These are phyloP conservation scores for Dendrobium chrysotoxum DNA, from an alignment of 106 monocot genomes.

Conservation along the genomic window DNA sequence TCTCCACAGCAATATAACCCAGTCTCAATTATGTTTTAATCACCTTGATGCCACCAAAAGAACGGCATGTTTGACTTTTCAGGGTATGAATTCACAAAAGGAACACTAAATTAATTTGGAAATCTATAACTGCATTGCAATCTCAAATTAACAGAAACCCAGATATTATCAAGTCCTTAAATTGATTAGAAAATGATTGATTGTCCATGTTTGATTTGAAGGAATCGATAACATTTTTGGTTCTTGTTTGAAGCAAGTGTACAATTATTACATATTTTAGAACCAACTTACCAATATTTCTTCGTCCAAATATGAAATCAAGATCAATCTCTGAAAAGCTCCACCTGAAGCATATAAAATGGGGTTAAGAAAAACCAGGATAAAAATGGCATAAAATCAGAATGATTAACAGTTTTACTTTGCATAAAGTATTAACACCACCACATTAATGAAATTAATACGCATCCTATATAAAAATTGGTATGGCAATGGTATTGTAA, in stretches of 20 bases:
- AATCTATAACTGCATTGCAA: background rate
- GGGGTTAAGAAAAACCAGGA: background rate
- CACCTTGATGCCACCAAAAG: background rate
- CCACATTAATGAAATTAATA: background rate
- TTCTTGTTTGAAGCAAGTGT: background rate
- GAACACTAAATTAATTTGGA: too few species aligned
- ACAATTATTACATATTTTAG: background rate
- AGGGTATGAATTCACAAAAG: background rate
- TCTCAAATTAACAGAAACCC: background rate
- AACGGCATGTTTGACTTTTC: background rate
- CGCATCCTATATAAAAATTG: background rate
- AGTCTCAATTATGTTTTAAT: background rate
- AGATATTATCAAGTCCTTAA: background rate
- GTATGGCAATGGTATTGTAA: background rate
- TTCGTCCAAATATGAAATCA: constrained; percentile 98
- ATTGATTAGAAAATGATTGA: background rate
- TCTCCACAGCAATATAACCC: background rate
- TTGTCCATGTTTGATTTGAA: background rate
- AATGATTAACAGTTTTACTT: background rate
- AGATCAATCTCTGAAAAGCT: constrained; percentile 72
- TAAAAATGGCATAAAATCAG: background rate
- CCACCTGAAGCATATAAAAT: constrained; percentile 43
- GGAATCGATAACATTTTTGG: background rate
- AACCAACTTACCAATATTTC: constrained; percentile 78
- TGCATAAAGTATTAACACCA: background rate